These are phyloP conservation scores for Coniochaeta ligniaria DNA, from an alignment of 2,329 filamentous ascomycete genomes.

Conservation along the genomic window DNA sequence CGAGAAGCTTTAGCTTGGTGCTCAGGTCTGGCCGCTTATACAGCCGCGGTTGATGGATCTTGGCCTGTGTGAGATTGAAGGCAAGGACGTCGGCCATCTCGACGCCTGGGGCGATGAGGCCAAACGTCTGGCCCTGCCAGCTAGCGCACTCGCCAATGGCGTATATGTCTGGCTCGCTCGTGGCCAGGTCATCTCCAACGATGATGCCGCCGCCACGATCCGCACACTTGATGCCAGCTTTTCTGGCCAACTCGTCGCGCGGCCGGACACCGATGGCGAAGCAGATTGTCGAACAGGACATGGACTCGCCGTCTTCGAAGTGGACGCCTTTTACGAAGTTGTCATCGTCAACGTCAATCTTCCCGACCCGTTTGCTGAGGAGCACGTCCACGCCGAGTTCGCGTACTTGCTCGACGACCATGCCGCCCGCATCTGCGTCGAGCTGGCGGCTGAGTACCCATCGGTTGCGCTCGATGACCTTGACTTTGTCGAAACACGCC, in stretches of 20 bases:
- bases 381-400: slow-evolving; percentile 74
- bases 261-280: slow-evolving; percentile 85
- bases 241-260: slow-evolving; percentile 67
- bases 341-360: slow-evolving; percentile 59
- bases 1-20: slow-evolving; percentile 84
- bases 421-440: slow-evolving; percentile 69
- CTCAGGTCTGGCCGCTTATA: slow-evolving; percentile 84
- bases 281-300: slow-evolving; percentile 75
- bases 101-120: slow-evolving; percentile 80
- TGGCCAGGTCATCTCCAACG: slow-evolving; percentile 59
- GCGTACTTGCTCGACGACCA: slow-evolving; percentile 77
- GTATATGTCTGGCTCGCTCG: slow-evolving; percentile 67
- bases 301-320: slow-evolving; percentile 73
- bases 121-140: slow-evolving; percentile 81
- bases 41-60: slow-evolving; percentile 57
- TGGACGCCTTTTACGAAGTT: slow-evolving; percentile 66
- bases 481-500: slow-evolving; percentile 64
- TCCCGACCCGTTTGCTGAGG: slow-evolving; percentile 66
- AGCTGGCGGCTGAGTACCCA: slow-evolving; percentile 82
- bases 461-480: slow-evolving; percentile 71
- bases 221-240: slow-evolving; percentile 64
- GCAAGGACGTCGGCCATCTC: slow-evolving; percentile 91
- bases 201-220: slow-evolving; percentile 71
- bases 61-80: slow-evolving; percentile 83
- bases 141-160: slow-evolving; percentile 88